Base-by-base conservation (phyloP, 2,329 filamentous ascomycete species). In the Epichloe brachyelytri region DNA sequence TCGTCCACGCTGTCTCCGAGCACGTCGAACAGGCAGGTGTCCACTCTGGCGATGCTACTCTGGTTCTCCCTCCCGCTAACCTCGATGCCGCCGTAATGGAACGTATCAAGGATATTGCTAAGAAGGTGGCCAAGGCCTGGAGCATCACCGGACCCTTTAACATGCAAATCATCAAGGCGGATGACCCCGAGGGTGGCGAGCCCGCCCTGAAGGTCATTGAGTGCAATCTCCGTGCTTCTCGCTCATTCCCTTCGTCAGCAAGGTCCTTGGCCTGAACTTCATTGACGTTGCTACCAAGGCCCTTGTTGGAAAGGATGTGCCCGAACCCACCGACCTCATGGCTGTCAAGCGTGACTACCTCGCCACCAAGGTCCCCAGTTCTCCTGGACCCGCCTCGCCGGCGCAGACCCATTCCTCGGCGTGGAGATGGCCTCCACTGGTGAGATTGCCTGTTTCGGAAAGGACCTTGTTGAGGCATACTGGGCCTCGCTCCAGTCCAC, bases 291-390 rank as follows among this genome's bases (percentile, higher is more conserved):
- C 93, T 50, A 95, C 90, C 65, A 91, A 89, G 71, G 93, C 91
- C 49, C 84, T 97, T 49, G 80, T 94, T 52, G 88, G 86, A 65
- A 83, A 86, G 65, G 76, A 91, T 51, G 86, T 97, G 3, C 91
- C 93, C 19, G 81, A 86, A 57, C 85, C 90, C 34, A 80, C 80
- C 41, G 91, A 98, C 63, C 82, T 93, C 55, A 98, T 98, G 93
- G 76, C 80, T 20, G 73, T 83, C 61, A 86, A 94, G 77, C 86
- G 90, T 57, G 82, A 95, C 70, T 97, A 96, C 70, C 73, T 95
- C 48, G 93, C 93, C 34, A 95, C 90, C 68, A 98, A 98, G 78
- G 93, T 98, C 48, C 90, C 93, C 93, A 98, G 70, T 98, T 98
- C 80, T 93, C 88, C 12, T 98, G 93, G 93, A 97, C 93, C 55